Conservation (phyloP, 176 grass and related monocot genomes). For the Metroxylon sagu region DNA sequence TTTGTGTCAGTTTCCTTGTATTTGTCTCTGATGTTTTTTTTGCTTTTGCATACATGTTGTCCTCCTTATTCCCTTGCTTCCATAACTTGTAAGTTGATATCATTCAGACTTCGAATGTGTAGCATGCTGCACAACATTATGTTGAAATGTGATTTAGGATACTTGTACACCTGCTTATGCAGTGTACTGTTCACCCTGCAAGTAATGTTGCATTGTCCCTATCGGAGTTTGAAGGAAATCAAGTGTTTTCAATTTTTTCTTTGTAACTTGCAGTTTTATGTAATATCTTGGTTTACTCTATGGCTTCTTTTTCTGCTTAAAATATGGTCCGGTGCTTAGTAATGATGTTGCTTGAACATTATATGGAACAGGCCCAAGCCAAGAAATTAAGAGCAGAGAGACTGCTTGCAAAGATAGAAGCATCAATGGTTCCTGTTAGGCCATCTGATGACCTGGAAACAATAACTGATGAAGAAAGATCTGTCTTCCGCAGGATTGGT, state of each 20-base stretch:
- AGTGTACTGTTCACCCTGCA: no score
- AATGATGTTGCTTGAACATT: neutral
- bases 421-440: conserved; percentile 56
- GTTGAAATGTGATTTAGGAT: no score
- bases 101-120: no score
- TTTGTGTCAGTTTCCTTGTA: neutral
- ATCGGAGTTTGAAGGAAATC: no score
- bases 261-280: no score
- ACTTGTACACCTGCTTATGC: no score
- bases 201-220: no score
- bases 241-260: no score
- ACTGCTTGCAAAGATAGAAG: conserved; percentile 72
- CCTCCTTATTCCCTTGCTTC: neutral
- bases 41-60: neutral
- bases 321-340: neutral
- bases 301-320: no score
- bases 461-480: conserved; percentile 88
- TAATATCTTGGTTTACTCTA: no score
- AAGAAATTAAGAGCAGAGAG: conserved; percentile 65
- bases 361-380: conserved; percentile 48
- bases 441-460: conserved; percentile 75
- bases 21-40: neutral
- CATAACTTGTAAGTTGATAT: no score
- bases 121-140: no score
- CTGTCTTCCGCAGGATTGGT: conserved; percentile 88